Conservation (phyloP, 108 stramenopile genomes). For the Hondaea fermentalgiana region DNA sequence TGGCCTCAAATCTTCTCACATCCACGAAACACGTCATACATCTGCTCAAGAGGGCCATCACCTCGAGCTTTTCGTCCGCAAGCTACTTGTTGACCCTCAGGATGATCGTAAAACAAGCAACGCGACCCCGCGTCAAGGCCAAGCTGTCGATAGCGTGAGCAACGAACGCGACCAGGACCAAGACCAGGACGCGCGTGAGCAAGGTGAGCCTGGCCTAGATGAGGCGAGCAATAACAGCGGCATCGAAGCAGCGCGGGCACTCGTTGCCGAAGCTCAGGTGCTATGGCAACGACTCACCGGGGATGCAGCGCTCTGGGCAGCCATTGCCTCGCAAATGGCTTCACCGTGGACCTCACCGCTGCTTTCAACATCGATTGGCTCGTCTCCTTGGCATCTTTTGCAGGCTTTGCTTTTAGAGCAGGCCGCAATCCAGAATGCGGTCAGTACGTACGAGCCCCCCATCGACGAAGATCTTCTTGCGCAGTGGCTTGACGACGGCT, state of each 20-base stretch:
- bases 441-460: neutral
- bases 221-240: too few relatives aligned
- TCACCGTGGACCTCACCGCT: neutral
- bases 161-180: too few relatives aligned
- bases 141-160: too few relatives aligned
- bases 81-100: neutral
- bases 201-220: too few relatives aligned
- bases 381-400: neutral
- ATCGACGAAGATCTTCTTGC: neutral
- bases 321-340: neutral
- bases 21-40: neutral
- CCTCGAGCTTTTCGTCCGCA: neutral
- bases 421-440: neutral
- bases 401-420: neutral
- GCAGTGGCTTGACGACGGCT: neutral
- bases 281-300: neutral
- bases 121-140: too few relatives aligned
- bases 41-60: neutral
- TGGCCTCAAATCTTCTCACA: neutral
- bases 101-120: too few relatives aligned
- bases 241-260: neutral
- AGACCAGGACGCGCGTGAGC: too few relatives aligned
- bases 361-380: neutral
- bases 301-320: neutral
- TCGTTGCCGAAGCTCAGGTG: neutral